Evolutionary conservation across 1,139 yeast genomes (phyloP).

Genomic region (Pichia sp.): DNA sequence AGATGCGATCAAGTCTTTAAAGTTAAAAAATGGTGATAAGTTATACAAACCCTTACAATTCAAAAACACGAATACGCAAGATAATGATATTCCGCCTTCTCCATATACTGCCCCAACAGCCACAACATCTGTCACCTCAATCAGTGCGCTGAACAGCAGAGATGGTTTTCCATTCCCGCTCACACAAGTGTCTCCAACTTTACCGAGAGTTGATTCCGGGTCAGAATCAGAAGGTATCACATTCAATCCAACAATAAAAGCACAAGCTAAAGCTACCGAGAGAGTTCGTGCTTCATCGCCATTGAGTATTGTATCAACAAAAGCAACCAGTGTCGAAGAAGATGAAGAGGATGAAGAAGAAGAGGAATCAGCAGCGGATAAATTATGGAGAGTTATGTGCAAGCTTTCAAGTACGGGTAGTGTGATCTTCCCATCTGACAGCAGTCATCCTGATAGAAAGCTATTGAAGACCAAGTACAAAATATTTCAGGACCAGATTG

Average conservation of each 20-base stretch:
- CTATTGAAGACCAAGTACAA: constrained; percentile 72
- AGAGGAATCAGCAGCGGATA: constrained; percentile 40
- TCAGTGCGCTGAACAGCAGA: constrained; percentile 46
- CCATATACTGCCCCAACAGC: constrained; percentile 76
- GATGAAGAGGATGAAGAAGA: too few species aligned
- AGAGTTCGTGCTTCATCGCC: not conserved
- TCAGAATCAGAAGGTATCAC: constrained; percentile 45
- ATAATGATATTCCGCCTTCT: constrained; percentile 37
- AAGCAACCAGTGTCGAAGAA: too few species aligned
- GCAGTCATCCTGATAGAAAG: constrained; percentile 55
- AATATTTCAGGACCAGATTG: constrained; percentile 82
- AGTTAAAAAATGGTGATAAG: not conserved
- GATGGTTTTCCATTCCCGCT: constrained; percentile 50
- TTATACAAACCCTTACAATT: not conserved
- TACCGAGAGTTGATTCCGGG: not conserved
- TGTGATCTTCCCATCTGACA: constrained; percentile 61
- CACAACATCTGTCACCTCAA: constrained; percentile 51
- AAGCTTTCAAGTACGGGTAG: constrained; percentile 77
- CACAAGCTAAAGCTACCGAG: not conserved
- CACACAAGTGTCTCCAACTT: constrained; percentile 33
- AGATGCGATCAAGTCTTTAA: constrained; percentile 35
- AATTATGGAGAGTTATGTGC: constrained; percentile 82
- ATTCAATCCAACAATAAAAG: constrained; percentile 49
- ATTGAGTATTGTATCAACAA: not conserved
- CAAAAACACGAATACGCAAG: not conserved